These are phyloP conservation scores for Sugiyamaella mastotermitis DNA, from an alignment of 805 yeast species.

Conservation along the genomic window DNA sequence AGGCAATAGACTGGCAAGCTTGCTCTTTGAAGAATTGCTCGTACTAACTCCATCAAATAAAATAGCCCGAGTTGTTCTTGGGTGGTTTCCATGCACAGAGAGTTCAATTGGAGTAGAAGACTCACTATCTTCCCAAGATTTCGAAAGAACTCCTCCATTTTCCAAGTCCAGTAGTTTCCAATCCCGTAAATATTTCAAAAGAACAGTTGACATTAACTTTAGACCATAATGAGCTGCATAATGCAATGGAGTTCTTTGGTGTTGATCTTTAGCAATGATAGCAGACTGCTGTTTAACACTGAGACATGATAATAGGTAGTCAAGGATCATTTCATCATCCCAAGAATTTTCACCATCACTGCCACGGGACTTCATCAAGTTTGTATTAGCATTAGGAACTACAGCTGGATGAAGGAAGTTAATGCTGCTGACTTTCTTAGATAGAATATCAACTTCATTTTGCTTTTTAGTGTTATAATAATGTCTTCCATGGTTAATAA, in stretches of 20 bases:
- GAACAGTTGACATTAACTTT: constrained; percentile 50
- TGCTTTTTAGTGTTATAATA: neutral
- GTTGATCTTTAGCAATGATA: constrained; percentile 64
- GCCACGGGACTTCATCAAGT: constrained; percentile 50
- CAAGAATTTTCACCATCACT: constrained; percentile 58
- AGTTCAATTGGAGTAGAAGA: constrained; percentile 74
- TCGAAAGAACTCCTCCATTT: constrained; percentile 17
- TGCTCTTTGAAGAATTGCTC: constrained; percentile 20
- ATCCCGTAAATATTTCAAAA: constrained; percentile 48
- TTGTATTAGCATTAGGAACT: constrained; percentile 43
- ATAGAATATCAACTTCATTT: constrained; percentile 2
- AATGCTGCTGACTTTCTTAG: neutral
- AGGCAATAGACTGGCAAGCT: constrained; percentile 24
- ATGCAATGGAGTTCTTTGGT: constrained; percentile 80
- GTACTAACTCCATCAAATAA: constrained; percentile 40
- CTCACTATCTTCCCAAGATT: constrained; percentile 53
- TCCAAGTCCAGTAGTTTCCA: constrained; percentile 39
- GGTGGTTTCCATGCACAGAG: constrained; percentile 78
- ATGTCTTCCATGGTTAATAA: constrained; percentile 65
- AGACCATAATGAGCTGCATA: constrained; percentile 86
- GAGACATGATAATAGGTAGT: constrained; percentile 51
- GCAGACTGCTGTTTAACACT: constrained; percentile 48
- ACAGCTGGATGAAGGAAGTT: constrained; percentile 40
- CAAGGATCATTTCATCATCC: constrained; percentile 53
- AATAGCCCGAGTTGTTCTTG: constrained; percentile 60